phyloP scores from a whole-genome alignment of 2,329 filamentous ascomycete species.

The Westerdykella ornata region DNA sequence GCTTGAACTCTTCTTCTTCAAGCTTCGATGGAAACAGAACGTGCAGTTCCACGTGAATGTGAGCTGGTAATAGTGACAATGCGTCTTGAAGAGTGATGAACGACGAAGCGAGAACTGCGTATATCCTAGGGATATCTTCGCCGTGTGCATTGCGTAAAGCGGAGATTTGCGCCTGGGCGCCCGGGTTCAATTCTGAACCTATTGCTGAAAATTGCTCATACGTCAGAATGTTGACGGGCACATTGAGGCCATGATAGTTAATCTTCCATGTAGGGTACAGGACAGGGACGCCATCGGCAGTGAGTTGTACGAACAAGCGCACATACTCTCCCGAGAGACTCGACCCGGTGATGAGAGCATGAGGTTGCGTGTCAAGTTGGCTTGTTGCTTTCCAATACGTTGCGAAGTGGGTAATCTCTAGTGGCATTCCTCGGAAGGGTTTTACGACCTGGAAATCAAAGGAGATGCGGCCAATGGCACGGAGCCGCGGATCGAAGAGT shows the following conservation, averaged over 20 bases:
- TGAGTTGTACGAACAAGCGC: conserved; percentile 84
- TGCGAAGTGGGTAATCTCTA: conserved; percentile 96
- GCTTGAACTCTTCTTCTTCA: conserved; percentile 63
- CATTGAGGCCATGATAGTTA: conserved; percentile 65
- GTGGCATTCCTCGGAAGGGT: conserved; percentile 81
- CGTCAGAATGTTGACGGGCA: conserved; percentile 73
- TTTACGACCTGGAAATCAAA: conserved; percentile 97
- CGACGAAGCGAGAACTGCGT: conserved; percentile 64
- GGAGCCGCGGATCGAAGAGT: conserved; percentile 82
- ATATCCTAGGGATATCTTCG: conserved; percentile 51
- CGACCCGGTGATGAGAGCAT: conserved; percentile 84
- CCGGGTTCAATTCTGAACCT: conserved; percentile 29
- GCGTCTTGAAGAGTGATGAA: conserved; percentile 77
- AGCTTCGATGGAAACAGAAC: conserved; percentile 73
- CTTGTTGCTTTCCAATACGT: conserved; percentile 99
- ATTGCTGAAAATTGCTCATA: conserved; percentile 61
- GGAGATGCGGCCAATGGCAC: conserved; percentile 86
- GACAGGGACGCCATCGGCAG: conserved; percentile 77
- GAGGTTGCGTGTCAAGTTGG: conserved; percentile 78
- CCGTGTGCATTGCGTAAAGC: conserved; percentile 19
- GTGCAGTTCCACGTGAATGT: conserved; percentile 87
- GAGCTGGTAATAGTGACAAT: conserved; percentile 64
- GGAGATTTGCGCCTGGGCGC: conserved; percentile 16
- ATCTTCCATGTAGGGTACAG: conserved; percentile 83
- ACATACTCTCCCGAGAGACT: conserved; percentile 95